A percentile compares a stretch with the other conserved stretches of the same genome.
phyloP scores from a whole-genome alignment of 345 rosid genomes.

The Corchorus olitorius region DNA sequence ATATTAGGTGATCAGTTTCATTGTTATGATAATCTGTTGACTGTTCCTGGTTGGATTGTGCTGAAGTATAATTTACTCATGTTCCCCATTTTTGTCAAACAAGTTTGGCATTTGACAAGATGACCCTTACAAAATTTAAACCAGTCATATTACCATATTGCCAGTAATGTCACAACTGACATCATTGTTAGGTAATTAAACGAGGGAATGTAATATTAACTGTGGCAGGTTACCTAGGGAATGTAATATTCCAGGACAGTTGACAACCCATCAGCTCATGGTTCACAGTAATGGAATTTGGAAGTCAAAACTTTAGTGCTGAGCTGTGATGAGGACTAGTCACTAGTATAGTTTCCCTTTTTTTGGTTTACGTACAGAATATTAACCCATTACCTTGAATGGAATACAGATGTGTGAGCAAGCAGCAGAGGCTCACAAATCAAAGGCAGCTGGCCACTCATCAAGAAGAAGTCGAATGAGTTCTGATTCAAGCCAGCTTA shows the following conservation, averaged over 20 bases:
- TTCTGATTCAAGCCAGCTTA: constrained; percentile 58
- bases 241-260: background rate
- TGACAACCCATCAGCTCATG: background rate
- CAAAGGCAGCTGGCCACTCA: constrained; percentile 57
- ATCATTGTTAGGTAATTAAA: no score
- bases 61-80: background rate
- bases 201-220: no score
- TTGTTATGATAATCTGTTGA: background rate
- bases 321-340: background rate
- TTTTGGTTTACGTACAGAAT: background rate
- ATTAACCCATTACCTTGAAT: constrained; percentile 18
- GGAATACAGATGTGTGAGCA: constrained; percentile 87
- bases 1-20: background rate
- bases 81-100: background rate
- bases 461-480: constrained; percentile 73
- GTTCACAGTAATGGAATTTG: background rate
- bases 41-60: background rate
- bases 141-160: no score
- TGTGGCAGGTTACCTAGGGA: no score
- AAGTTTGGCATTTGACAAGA: background rate
- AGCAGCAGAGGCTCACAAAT: constrained; percentile 96
- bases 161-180: no score
- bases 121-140: background rate
- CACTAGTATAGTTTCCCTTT: background rate
- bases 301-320: background rate